Conservation (phyloP, 345 rosid species). For the Linum lewisii region DNA sequence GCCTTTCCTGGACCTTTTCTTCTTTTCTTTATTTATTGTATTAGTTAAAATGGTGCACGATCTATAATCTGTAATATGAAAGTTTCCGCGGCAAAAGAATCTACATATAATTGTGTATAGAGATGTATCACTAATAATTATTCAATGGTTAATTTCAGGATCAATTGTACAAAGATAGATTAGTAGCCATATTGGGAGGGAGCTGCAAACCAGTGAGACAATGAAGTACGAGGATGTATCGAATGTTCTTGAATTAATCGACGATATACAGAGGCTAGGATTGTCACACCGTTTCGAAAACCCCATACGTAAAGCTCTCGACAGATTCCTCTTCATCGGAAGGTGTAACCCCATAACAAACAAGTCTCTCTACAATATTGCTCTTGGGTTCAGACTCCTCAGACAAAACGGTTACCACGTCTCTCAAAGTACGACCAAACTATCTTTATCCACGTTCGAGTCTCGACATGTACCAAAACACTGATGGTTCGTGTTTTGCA, state of each 20-base stretch:
- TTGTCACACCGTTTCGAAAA: conserved; percentile 4
- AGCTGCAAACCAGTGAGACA: not conserved
- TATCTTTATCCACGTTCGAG: no score
- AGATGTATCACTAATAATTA: not conserved
- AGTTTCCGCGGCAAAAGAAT: no score
- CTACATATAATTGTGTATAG: no score
- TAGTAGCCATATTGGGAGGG: conserved; percentile 6
- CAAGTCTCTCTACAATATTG: not conserved
- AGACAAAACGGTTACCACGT: not conserved
- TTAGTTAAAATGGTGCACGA: no score
- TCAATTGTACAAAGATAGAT: conserved; percentile 3
- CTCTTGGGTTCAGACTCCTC: not conserved
- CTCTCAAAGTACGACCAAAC: not conserved
- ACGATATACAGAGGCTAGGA: conserved; percentile 14
- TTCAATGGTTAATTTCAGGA: not conserved
- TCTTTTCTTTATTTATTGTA: no score
- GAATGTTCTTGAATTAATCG: conserved; percentile 13
- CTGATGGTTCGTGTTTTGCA: not conserved
- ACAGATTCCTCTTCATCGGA: not conserved
- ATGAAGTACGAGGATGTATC: not conserved
- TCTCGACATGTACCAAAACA: not conserved
- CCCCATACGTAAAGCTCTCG: conserved; percentile 1
- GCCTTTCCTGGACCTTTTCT: no score
- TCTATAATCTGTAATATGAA: no score
- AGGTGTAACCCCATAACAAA: not conserved